Conservation (phyloP, 768 basidiomycete species). For the Kondoa subrosea region DNA sequence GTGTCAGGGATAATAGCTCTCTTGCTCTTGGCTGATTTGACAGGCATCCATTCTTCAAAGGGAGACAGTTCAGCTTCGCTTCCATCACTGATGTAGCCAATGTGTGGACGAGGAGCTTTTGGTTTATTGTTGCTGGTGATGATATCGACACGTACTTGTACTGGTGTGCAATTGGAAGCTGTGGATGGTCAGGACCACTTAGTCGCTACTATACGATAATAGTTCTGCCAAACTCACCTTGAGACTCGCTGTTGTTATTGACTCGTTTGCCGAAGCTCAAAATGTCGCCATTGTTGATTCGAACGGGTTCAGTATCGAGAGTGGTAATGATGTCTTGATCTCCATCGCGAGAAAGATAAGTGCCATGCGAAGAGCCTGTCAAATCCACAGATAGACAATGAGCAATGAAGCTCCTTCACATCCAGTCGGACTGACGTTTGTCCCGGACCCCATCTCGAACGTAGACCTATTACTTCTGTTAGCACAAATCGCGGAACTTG, state of each 20-base stretch:
- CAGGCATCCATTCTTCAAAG: background rate
- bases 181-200: no score
- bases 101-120: background rate
- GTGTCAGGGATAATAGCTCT: no score
- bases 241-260: background rate
- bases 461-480: background rate
- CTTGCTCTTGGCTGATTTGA: no score
- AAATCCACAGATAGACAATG: no score
- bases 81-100: background rate
- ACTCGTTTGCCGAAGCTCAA: background rate
- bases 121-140: background rate
- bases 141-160: background rate
- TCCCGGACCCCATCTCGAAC: background rate
- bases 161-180: background rate
- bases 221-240: no score
- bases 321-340: background rate
- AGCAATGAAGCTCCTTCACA: background rate
- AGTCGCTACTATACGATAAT: no score
- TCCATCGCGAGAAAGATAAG: background rate
- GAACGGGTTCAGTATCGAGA: background rate
- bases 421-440: background rate
- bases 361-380: background rate
- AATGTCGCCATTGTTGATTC: background rate
- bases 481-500: background rate
- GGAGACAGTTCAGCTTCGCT: background rate